A percentile compares a stretch with the other conserved stretches of the same genome.
Evolutionary conservation across 129 eudicot species (phyloP).

Genomic region (Deinandra increscens): DNA sequence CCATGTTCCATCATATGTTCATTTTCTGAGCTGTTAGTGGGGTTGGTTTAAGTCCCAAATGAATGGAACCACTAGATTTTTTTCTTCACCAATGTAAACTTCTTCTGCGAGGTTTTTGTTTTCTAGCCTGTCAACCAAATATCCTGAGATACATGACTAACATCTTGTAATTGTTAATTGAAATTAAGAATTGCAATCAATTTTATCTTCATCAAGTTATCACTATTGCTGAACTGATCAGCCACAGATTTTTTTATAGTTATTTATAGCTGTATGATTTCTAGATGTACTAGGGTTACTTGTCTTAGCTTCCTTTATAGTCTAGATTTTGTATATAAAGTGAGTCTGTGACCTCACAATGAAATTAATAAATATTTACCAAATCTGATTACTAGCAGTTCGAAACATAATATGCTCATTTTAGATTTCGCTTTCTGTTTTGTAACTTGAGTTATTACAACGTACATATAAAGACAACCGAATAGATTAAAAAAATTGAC

Average conservation of each 20-base stretch:
- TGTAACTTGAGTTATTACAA: neutral
- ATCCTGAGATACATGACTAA: neutral
- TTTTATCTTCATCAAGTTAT: constrained; percentile 1
- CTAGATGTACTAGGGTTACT: neutral
- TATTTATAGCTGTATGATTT: neutral
- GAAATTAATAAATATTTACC: neutral
- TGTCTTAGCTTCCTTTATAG: neutral
- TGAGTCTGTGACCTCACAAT: neutral
- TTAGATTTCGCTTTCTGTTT: constrained; percentile 7
- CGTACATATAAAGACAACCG: constrained; percentile 14
- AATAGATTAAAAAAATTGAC: neutral
- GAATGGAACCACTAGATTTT: constrained; percentile 1
- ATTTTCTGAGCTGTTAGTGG: neutral
- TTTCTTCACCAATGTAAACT: neutral
- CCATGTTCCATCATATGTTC: neutral
- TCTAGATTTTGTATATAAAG: neutral
- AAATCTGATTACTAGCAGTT: neutral
- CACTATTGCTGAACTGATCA: constrained; percentile 13
- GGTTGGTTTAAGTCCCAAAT: neutral
- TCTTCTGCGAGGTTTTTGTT: neutral
- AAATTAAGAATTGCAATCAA: constrained; percentile 3
- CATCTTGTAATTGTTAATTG: neutral
- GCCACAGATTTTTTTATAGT: neutral
- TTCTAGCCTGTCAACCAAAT: neutral
- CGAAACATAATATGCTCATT: neutral